Evolutionary conservation across 116 monocot genomes (phyloP), one percentile per base, ranked within the genome.

Genomic region (Zostera marina): DNA sequence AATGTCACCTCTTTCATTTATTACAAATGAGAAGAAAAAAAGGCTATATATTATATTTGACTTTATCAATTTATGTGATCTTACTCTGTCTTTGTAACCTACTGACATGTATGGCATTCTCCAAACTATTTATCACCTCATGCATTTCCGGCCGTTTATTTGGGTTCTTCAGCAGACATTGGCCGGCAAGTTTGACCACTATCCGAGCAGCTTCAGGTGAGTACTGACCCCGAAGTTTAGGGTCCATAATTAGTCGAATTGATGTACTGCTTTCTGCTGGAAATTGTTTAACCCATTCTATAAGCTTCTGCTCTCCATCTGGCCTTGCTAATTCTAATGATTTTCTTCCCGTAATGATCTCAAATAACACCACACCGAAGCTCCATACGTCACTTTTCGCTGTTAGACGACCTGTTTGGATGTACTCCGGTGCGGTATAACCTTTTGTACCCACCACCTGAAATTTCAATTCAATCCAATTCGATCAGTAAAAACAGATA

Each of bases 361-460:
- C 92, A 25, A 74, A 81, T 0, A 87, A 69, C 14, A 92, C 84
- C 5, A 92, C 87, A 3, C 92, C 92, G 52, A 87, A 92, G 52
- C 83, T 87, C 86, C 86, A 92, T 1, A 92, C 87, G 20, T 93
- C 93, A 20, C 83, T 93, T 25, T 81, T 87, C 7, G 62, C 61
- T 0, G 93, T 93, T 11, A 93, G 81, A 60, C 84, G 87, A 24
- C 93, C 93, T 1, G 93, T 93, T 58, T 84, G 74, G 3, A 93
- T 63, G 21, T 93, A 93, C 47, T 93, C 93, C 2, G 93, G 93
- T 2, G 88, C 93, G n/a, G 88, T 84, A 66, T 93, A 93, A 0
- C 93, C 93, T 23, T 81, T 63, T 0, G 93, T 93, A 0, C 93
- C 93, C 41, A 93, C 71, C 1, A 93, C 87, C 93, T 93, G 63